Base-by-base conservation (phyloP, 257 asterid species). In the Penstemon eatonii region DNA sequence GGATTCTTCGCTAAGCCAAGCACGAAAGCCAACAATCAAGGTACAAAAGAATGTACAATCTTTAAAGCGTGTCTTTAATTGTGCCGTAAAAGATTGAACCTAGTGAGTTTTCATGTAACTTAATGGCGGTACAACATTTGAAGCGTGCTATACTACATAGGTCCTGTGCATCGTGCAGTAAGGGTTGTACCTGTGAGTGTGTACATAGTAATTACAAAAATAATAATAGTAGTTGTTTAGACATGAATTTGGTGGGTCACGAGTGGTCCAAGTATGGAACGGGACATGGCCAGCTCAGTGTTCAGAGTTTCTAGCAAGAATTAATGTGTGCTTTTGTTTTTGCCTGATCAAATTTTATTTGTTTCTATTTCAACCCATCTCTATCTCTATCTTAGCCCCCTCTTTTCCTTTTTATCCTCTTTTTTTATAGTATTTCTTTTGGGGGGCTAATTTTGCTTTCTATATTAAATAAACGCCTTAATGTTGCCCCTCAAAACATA, bases 221-320 rank as follows among this genome's bases (percentile, higher is more conserved):
- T 25, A 25, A 25, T 1, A 25, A 25, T 25, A 25, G 33, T 25
- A 25, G 33, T 25, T 25, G 33, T 25, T 25, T 25, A 46, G 18
- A 25, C 39, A 56, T 46, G 33, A 72, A 72, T 49, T 56, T 43
- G 69, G 65, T 40, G 50, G 12, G 66, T 4, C 11, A 65, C 5
- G 10, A 12, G 62, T 68, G 74, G 71, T 63, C 79, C 75, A 75
- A 56, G 54, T n/a, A 12, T 13, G 52, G 38, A 73, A 43, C 53
- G 41, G 19, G 65, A 74, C 70, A 68, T 3, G 38, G 40, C 73
- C 80, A 72, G 70, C 78, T 75, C 78, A 70, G 46, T 57, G 2
- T 68, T 40, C 55, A 67, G 55, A 66, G 43, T 46, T 55, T 66
- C 18, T 19, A 56, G 25, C 60, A 72, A 72, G 61, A n/a, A 71